phyloP scores from a whole-genome alignment of 1,139 yeast species.

The Debaryomyces psychrophilus region DNA sequence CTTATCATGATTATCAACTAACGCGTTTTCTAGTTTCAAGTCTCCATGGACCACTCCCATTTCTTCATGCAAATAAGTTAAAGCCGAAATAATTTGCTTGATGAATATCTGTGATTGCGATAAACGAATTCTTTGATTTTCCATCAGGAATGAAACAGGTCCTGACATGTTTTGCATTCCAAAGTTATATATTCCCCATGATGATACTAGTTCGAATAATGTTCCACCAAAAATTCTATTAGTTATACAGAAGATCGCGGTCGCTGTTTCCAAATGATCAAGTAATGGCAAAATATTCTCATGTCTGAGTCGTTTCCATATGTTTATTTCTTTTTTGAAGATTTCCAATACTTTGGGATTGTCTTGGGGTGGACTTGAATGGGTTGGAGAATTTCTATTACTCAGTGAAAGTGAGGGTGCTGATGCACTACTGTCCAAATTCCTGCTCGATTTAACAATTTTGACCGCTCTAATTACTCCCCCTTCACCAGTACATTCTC shows the following conservation, averaged over 20 bases:
- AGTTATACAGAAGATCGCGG: conserved; percentile 73
- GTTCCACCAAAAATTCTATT: conserved; percentile 80
- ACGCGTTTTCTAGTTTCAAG: conserved; percentile 81
- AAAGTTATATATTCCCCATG: conserved; percentile 57
- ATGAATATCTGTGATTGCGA: conserved; percentile 29
- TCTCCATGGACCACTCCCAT: conserved; percentile 85
- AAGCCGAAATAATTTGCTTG: conserved; percentile 61
- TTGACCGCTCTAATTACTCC: conserved; percentile 71
- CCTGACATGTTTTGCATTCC: conserved; percentile 33
- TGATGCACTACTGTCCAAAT: conserved; percentile 20
- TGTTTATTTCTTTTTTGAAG: conserved; percentile 68
- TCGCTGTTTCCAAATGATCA: conserved; percentile 61
- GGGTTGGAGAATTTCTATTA: conserved; percentile 12
- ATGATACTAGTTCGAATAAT: conserved; percentile 70
- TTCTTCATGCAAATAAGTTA: conserved; percentile 68
- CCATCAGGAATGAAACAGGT: conserved; percentile 35
- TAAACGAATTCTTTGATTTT: conserved; percentile 29
- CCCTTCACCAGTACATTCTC: conserved; percentile 58
- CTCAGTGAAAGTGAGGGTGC: conserved; percentile 12
- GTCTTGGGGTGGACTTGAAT: conserved; percentile 11
- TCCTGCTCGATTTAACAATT: conserved; percentile 61
- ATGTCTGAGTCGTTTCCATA: conserved; percentile 75
- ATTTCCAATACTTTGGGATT: conserved; percentile 45
- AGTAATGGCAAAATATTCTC: conserved; percentile 65
- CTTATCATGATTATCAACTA: conserved; percentile 49